Evolutionary conservation across 2,329 filamentous ascomycete species (phyloP).

Genomic region (Neopestalotiopsis clavispora): DNA sequence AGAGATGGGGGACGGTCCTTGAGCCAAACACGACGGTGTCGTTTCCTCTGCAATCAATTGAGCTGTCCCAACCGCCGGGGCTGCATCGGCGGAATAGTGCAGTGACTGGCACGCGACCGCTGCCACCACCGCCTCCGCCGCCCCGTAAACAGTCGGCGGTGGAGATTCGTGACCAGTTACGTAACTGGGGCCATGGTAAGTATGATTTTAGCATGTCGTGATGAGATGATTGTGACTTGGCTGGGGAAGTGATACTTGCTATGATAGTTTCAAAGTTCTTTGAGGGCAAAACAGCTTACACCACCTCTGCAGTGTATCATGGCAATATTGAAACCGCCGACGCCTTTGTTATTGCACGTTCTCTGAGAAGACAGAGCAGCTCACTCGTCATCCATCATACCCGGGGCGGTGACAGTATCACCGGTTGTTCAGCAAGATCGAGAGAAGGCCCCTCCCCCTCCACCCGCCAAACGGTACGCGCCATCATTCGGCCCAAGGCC

Average conservation of each 20-base stretch:
- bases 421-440: conserved; percentile 4
- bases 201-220: not conserved
- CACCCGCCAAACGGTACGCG: conserved; percentile 43
- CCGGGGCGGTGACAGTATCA: not conserved
- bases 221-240: not conserved
- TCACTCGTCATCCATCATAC: conserved; percentile 13
- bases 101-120: not conserved
- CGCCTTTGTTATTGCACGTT: conserved; percentile 49
- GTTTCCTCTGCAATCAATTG: not conserved
- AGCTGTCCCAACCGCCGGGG: not conserved
- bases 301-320: conserved; percentile 36
- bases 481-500: conserved; percentile 46
- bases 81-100: conserved; percentile 3
- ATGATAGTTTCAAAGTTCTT: no score
- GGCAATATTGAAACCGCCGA: conserved; percentile 46
- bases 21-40: not conserved
- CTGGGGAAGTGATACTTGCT: not conserved
- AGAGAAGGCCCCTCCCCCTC: no score
- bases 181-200: conserved; percentile 42
- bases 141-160: conserved; percentile 25
- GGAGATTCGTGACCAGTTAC: conserved; percentile 39
- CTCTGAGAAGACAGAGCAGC: conserved; percentile 41
- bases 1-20: conserved; percentile 5
- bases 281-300: not conserved
- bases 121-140: conserved; percentile 1